phyloP scores from a whole-genome alignment of 176 grass and related monocot species.

The Aegilops tauschii region DNA sequence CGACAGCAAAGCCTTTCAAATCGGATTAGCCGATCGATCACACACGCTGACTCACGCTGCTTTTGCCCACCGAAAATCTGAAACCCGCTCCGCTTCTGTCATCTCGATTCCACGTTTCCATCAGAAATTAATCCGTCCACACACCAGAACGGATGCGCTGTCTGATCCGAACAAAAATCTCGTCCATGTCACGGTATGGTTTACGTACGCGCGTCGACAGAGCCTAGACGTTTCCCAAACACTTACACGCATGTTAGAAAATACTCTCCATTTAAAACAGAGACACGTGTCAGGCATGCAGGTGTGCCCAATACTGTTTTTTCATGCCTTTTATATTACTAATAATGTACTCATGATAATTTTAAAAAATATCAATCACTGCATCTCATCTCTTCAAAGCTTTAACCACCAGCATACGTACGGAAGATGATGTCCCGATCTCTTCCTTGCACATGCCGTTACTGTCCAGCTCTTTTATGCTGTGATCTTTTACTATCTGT shows the following conservation, averaged over 20 bases:
- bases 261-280: too few relatives aligned
- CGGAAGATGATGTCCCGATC: neutral
- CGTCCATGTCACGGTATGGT: neutral
- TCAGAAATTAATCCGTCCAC: neutral
- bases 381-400: too few relatives aligned
- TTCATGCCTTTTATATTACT: neutral
- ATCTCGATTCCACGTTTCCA: neutral
- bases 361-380: too few relatives aligned
- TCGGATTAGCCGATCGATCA: neutral
- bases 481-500: neutral
- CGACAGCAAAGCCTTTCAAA: neutral
- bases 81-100: neutral
- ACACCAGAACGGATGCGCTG: neutral
- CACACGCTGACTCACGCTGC: neutral
- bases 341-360: too few relatives aligned
- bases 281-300: neutral
- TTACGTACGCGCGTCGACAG: neutral
- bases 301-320: neutral
- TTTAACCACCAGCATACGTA: too few relatives aligned
- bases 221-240: slow-evolving; percentile 2
- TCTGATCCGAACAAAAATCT: neutral
- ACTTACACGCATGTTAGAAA: neutral
- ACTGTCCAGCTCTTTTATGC: neutral
- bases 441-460: neutral
- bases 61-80: neutral